phyloP scores from a whole-genome alignment of 768 basidiomycete genomes.

The Clitopilus passeckerianus region DNA sequence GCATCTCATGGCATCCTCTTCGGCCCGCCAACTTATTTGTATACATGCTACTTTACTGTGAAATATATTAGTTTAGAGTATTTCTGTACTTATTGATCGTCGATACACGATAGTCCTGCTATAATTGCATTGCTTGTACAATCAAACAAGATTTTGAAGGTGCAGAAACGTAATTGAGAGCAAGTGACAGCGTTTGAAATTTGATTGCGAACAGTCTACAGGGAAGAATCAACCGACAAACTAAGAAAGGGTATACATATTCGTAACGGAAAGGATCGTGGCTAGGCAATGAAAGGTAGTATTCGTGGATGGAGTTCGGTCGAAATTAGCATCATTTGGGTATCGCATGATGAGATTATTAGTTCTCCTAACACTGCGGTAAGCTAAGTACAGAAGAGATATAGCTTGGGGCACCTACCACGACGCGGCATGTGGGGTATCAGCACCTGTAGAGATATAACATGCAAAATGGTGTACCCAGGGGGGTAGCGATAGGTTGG shows the following conservation, averaged over 20 bases:
- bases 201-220: not conserved
- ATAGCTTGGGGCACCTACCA: constrained; percentile 6
- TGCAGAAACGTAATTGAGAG: too few relatives aligned
- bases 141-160: too few relatives aligned
- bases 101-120: not conserved
- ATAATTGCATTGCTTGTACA: too few relatives aligned
- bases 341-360: constrained; percentile 6
- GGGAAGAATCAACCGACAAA: constrained; percentile 13
- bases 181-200: not conserved
- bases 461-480: constrained; percentile 1
- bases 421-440: constrained; percentile 9
- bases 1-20: too few relatives aligned
- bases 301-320: constrained; percentile 4
- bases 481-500: not conserved
- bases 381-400: not conserved
- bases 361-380: constrained; percentile 1
- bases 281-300: constrained; percentile 15
- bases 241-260: constrained; percentile 7
- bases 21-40: not conserved
- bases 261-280: constrained; percentile 15
- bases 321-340: constrained; percentile 6
- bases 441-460: constrained; percentile 3
- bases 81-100: not conserved
- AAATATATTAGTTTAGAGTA: not conserved
- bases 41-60: not conserved